Conservation (phyloP, 1,284 basidiomycete species). For the Psilocybe mexicana region DNA sequence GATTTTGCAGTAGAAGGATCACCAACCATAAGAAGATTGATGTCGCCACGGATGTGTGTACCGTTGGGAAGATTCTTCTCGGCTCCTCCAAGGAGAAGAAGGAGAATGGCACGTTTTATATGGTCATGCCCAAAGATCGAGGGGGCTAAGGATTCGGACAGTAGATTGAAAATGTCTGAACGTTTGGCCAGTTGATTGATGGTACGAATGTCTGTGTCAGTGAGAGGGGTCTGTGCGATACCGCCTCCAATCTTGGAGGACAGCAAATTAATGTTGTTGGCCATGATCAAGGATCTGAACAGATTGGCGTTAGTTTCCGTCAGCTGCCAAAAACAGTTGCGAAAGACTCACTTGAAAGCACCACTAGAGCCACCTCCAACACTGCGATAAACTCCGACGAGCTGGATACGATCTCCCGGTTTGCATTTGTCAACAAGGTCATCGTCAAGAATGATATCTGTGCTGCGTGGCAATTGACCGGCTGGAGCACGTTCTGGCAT, state of each 20-base stretch:
- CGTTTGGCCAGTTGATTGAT: slow-evolving; percentile 95
- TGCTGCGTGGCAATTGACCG: slow-evolving; percentile 93
- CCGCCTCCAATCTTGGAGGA: slow-evolving; percentile 96
- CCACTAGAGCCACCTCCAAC: slow-evolving; percentile 89
- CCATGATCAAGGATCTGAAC: slow-evolving; percentile 85
- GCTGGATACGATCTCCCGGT: slow-evolving; percentile 95
- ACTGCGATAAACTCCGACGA: slow-evolving; percentile 95
- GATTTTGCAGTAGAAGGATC: slow-evolving; percentile 98
- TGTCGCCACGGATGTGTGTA: slow-evolving; percentile 98
- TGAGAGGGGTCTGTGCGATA: slow-evolving; percentile 90
- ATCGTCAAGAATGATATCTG: slow-evolving; percentile 95
- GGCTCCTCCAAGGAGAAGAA: slow-evolving; percentile 92
- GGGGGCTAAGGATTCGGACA: slow-evolving; percentile 94
- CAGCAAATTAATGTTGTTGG: slow-evolving; percentile 96
- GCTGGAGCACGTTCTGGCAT: slow-evolving; percentile 99
- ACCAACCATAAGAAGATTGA: slow-evolving; percentile 99
- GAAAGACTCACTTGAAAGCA: slow-evolving; percentile 80
- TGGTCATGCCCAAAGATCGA: slow-evolving; percentile 97
- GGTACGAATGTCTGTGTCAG: slow-evolving; percentile 93
- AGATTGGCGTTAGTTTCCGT: slow-evolving; percentile 9
- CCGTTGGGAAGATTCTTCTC: slow-evolving; percentile 99
- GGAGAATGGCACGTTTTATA: slow-evolving; percentile 92
- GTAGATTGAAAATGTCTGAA: slow-evolving; percentile 82
- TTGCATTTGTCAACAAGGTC: slow-evolving; percentile 98
- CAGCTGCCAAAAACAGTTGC: no score